Base-by-base conservation (phyloP, 495 filamentous ascomycete genomes). In the Xylaria bambusicola region DNA sequence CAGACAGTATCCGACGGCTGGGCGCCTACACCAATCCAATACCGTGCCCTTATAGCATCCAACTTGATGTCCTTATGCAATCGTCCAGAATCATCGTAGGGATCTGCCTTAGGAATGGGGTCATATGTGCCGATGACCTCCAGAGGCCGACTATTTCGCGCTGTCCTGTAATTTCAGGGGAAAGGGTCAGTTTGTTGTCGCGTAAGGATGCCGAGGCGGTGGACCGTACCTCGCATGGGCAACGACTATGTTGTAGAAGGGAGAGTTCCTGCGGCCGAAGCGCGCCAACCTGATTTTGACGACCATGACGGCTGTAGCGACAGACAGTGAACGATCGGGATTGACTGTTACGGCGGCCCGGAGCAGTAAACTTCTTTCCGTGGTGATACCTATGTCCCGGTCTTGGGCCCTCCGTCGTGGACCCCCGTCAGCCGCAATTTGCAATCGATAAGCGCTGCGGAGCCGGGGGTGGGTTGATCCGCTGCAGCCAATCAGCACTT, bases 211-310 rank as follows among this genome's bases (percentile, higher is more conserved):
- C 33, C 27, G 41, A 23, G 20, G 47, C 31, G n/a, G 20, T 48
- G 15, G 12, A 13, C 73, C 78, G 56, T 84, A 96, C 93, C 93
- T 85, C n/a, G 94, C 93, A 62, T 98, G 93, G 21, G 91, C 83
- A 57, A 98, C 91, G 52, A 98, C 91, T 61, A 98, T 96, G 77
- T 98, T 98, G 82, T 95, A 98, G 69, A 96, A 88, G 2, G 94
- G 93, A 24, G 81, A 67, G 71, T 93, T 90, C 54, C 80, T 85
- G 75, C 89, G 89, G 64, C 95, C 94, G 71, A 98, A 96, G 78
- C 94, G 94, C 49, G 94, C 88, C 66, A 98, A 83, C 51, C 94
- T 88, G 72, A 98, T 92, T 70, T 87, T 89, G 64, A 98, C 80
- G 52, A 98, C 95, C 94, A 98, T 98, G 55, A 60, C 78, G 70